phyloP scores from a whole-genome alignment of 2,329 filamentous ascomycete genomes.

The Alternaria sp. region DNA sequence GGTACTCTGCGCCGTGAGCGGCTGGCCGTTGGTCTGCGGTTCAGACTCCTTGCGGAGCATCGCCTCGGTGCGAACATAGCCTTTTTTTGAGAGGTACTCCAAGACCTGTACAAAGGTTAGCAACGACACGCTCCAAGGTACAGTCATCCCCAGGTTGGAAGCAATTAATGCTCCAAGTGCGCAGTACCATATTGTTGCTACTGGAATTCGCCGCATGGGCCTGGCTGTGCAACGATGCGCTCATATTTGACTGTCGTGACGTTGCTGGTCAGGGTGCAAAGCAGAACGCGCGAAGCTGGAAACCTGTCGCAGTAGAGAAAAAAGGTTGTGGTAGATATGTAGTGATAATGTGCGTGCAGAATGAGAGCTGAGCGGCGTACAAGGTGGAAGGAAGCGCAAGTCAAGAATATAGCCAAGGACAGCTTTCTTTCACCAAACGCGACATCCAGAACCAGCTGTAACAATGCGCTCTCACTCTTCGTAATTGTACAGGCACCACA shows the following conservation, averaged over 20 bases:
- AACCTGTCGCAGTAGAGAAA: background rate
- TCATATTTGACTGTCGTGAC: background rate
- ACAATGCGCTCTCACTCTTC: background rate
- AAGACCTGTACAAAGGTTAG: constrained; percentile 68
- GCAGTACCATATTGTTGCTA: background rate
- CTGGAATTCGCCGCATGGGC: background rate
- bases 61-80: constrained; percentile 90
- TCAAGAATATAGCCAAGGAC: background rate
- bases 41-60: constrained; percentile 91
- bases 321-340: constrained; percentile 2
- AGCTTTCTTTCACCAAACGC: constrained; percentile 5
- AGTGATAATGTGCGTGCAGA: background rate
- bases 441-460: background rate
- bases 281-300: background rate
- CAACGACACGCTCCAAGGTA: background rate
- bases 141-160: background rate
- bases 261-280: background rate
- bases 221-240: background rate
- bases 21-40: constrained; percentile 82
- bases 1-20: constrained; percentile 70
- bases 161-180: background rate
- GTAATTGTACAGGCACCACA: background rate
- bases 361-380: background rate
- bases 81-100: constrained; percentile 94
- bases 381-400: background rate